These are phyloP conservation scores for Schizonepeta tenuifolia DNA, from an alignment of 257 asterid genomes.

Conservation along the genomic window DNA sequence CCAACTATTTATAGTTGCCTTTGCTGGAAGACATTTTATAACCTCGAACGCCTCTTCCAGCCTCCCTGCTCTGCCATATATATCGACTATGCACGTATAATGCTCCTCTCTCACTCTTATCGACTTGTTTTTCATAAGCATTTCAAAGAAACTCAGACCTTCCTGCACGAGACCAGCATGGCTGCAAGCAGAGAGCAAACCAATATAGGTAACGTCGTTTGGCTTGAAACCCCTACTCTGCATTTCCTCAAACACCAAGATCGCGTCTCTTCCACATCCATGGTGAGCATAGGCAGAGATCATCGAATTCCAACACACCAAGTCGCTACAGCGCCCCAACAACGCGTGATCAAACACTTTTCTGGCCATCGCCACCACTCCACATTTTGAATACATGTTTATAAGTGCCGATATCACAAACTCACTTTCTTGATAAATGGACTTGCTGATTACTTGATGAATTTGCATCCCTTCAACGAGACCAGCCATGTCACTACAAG, in stretches of 20 bases:
- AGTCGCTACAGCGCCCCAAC: slow-evolving; percentile 41
- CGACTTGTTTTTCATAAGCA: slow-evolving; percentile 48
- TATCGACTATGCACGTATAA: slow-evolving; percentile 58
- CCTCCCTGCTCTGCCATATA: slow-evolving; percentile 60
- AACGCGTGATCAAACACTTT: slow-evolving; percentile 50
- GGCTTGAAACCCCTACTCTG: slow-evolving; percentile 46
- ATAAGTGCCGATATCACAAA: slow-evolving; percentile 58
- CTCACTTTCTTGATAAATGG: slow-evolving; percentile 48
- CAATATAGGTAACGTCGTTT: slow-evolving; percentile 58
- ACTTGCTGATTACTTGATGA: slow-evolving; percentile 67
- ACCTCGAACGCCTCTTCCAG: slow-evolving; percentile 58
- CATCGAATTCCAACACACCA: slow-evolving; percentile 66
- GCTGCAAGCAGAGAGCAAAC: slow-evolving; percentile 72
- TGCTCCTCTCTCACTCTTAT: slow-evolving; percentile 61
- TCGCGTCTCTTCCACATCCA: slow-evolving; percentile 59
- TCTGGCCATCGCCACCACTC: slow-evolving; percentile 53
- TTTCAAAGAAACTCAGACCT: slow-evolving; percentile 53
- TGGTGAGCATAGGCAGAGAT: slow-evolving; percentile 76
- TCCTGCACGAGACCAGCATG: slow-evolving; percentile 63
- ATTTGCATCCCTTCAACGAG: slow-evolving; percentile 58
- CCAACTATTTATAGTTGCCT: slow-evolving; percentile 46
- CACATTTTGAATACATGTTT: slow-evolving; percentile 74
- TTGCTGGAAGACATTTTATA: slow-evolving; percentile 38
- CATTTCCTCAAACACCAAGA: slow-evolving; percentile 54
- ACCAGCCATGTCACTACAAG: slow-evolving; percentile 66